Conservation (phyloP, 257 asterid genomes). For the Rehmannia glutinosa region DNA sequence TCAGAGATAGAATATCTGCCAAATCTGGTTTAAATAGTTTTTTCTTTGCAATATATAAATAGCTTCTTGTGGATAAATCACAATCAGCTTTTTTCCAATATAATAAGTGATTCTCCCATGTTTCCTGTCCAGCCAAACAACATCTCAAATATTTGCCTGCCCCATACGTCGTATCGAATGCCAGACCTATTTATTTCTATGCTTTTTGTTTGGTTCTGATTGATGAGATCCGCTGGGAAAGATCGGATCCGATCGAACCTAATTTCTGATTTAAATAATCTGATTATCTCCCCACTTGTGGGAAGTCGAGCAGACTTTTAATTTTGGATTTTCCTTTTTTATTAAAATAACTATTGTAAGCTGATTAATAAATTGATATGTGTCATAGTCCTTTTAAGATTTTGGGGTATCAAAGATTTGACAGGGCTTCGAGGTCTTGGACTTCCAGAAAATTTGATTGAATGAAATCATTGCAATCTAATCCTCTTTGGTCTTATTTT, state of each 20-base stretch:
- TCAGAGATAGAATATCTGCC: conserved; percentile 14
- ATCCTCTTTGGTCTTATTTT: no score
- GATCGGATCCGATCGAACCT: conserved; percentile 17
- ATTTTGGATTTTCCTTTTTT: no score
- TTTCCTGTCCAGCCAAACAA: not conserved
- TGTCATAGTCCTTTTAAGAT: no score
- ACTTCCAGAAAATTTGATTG: no score
- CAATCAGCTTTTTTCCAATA: not conserved
- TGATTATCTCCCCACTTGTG: conserved; percentile 3
- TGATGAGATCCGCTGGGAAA: not conserved
- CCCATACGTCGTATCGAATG: conserved; percentile 21
- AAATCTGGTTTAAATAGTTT: conserved; percentile 17
- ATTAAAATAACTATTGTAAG: no score
- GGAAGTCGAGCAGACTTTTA: conserved; percentile 7
- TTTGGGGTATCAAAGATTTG: no score
- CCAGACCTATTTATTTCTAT: conserved; percentile 19
- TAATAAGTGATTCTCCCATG: conserved; percentile 1
- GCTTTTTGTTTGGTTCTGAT: conserved; percentile 29
- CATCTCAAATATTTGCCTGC: conserved; percentile 2
- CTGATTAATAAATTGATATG: no score
- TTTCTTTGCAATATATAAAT: not conserved
- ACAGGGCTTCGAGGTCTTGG: no score
- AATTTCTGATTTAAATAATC: not conserved
- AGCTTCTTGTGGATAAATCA: not conserved
- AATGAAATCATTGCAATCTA: no score